Evolutionary conservation across 2,329 filamentous ascomycete genomes (phyloP).

Genomic region (Fonsecaea pedrosoi): DNA sequence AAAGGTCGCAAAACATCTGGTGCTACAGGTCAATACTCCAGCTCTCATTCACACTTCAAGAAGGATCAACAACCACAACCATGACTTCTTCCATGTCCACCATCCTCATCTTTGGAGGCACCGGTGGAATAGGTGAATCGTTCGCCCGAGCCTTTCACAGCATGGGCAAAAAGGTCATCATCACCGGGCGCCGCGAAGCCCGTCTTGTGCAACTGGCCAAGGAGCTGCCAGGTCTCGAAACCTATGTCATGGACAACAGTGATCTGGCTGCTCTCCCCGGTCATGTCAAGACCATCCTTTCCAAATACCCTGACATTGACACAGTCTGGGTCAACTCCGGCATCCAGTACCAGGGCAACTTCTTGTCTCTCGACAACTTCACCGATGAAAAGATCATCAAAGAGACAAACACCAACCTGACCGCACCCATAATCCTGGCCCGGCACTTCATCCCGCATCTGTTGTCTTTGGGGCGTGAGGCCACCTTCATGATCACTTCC

Average conservation of each 20-base stretch:
- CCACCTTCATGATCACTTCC: slow-evolving; percentile 44
- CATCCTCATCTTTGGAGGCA: slow-evolving; percentile 47
- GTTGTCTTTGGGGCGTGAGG: slow-evolving; percentile 27
- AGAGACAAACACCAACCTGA: slow-evolving; percentile 43
- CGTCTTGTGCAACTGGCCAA: slow-evolving; percentile 38
- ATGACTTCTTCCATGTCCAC: slow-evolving; percentile 35
- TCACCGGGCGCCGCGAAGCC: slow-evolving; percentile 40
- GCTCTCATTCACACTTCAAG: background rate
- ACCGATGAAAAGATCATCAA: slow-evolving; percentile 36
- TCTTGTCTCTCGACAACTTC: slow-evolving; percentile 39
- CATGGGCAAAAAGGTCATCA: slow-evolving; percentile 42
- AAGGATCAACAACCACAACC: background rate
- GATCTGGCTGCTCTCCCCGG: slow-evolving; percentile 34
- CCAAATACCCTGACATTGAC: slow-evolving; percentile 43
- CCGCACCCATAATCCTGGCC: slow-evolving; percentile 43
- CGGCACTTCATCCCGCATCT: slow-evolving; percentile 43
- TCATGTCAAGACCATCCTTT: slow-evolving; percentile 36
- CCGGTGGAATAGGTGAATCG: slow-evolving; percentile 54
- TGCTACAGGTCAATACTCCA: background rate
- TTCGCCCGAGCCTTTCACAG: slow-evolving; percentile 41
- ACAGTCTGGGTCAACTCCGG: slow-evolving; percentile 46
- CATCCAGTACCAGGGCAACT: slow-evolving; percentile 40
- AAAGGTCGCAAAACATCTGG: background rate
- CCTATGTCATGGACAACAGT: slow-evolving; percentile 39
- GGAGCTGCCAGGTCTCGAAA: slow-evolving; percentile 44